Evolutionary conservation across 129 eudicot species (phyloP).

Genomic region (Erigeron canadensis): DNA sequence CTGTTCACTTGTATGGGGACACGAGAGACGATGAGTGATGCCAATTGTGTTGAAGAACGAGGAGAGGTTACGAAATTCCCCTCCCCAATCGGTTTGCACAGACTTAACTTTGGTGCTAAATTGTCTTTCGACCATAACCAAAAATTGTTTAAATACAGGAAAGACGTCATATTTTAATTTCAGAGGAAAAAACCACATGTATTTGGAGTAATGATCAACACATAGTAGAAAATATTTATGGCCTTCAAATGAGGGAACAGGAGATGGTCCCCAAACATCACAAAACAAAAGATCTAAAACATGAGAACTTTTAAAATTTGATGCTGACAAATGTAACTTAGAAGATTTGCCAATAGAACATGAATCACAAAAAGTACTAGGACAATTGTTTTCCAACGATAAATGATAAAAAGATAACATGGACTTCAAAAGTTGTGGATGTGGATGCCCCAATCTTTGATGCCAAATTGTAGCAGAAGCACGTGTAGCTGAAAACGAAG

Average conservation of each 20-base stretch:
- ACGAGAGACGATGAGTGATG: too few relatives aligned
- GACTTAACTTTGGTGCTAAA: background rate
- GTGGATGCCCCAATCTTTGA: constrained; percentile 9
- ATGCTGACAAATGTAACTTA: background rate
- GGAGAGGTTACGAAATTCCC: too few relatives aligned
- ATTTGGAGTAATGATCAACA: constrained; percentile 5
- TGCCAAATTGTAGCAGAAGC: background rate
- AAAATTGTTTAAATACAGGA: background rate
- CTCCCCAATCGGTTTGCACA: background rate
- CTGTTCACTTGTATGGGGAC: too few relatives aligned
- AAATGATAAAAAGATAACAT: background rate
- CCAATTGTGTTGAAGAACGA: too few relatives aligned
- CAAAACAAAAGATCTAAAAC: background rate
- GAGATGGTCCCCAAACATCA: too few relatives aligned
- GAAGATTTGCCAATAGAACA: background rate
- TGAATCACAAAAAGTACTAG: background rate
- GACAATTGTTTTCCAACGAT: background rate
- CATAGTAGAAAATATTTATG: background rate
- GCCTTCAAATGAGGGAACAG: too few relatives aligned
- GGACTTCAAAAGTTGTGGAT: constrained; percentile 4
- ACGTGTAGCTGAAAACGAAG: background rate
- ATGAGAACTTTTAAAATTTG: background rate
- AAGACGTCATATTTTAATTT: background rate
- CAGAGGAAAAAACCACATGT: constrained; percentile 7
- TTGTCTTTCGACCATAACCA: background rate